phyloP scores from a whole-genome alignment of 352 stramenopile genomes.

The Phytophthora pinifolia region DNA sequence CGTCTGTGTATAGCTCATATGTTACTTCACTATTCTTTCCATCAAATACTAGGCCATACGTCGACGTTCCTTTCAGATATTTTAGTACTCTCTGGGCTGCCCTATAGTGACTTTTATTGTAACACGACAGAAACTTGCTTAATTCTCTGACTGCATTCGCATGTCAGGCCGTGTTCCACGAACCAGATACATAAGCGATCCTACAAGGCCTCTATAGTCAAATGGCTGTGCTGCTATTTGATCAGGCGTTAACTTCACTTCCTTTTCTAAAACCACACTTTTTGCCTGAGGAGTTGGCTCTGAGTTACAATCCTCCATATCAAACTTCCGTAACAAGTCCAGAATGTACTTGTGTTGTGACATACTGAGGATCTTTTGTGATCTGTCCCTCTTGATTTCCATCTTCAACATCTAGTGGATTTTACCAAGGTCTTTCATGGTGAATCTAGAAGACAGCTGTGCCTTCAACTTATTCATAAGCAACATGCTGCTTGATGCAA shows the following conservation, averaged over 20 bases:
- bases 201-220: no score
- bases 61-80: no score
- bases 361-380: not conserved
- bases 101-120: no score
- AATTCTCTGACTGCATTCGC: no score
- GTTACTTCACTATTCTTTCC: conserved; percentile 8
- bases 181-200: not conserved
- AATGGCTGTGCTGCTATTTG: conserved; percentile 3
- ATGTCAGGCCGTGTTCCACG: no score
- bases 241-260: not conserved
- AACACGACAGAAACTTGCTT: no score
- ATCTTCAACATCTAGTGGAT: conserved; percentile 3
- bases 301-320: conserved; percentile 4
- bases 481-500: not conserved
- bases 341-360: conserved; percentile 6
- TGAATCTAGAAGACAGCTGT: not conserved
- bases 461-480: not conserved
- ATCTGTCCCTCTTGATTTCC: conserved; percentile 2
- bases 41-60: not conserved
- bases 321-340: not conserved
- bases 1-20: conserved; percentile 15
- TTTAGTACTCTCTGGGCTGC: no score
- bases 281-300: not conserved
- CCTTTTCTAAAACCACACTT: conserved; percentile 1
- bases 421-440: conserved; percentile 1